Evolutionary conservation across 2,329 filamentous ascomycete species (phyloP).

Genomic region (Rhynchosporium graminicola): DNA sequence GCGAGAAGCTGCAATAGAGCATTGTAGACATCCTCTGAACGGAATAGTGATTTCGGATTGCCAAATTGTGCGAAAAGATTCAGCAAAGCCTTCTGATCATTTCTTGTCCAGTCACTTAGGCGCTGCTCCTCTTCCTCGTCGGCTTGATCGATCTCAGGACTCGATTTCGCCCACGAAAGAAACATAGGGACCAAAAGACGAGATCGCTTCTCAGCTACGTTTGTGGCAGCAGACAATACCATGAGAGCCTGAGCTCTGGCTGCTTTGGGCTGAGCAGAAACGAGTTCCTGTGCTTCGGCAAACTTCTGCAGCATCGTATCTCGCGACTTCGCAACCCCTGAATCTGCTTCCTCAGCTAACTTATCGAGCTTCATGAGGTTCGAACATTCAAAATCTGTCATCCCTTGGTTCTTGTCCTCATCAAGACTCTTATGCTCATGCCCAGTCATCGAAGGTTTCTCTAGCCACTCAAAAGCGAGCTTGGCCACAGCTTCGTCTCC

Average conservation of each 20-base stretch:
- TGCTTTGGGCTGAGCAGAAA: slow-evolving; percentile 52
- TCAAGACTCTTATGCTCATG: slow-evolving; percentile 46
- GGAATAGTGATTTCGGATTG: slow-evolving; percentile 84
- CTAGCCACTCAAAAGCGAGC: slow-evolving; percentile 78
- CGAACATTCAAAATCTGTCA: slow-evolving; percentile 83
- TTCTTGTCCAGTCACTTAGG: slow-evolving; percentile 64
- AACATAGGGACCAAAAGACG: slow-evolving; percentile 84
- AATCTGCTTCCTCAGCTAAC: slow-evolving; percentile 52
- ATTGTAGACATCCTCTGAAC: slow-evolving; percentile 71
- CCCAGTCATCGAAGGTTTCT: slow-evolving; percentile 57
- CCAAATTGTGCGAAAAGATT: slow-evolving; percentile 79
- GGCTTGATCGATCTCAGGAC: slow-evolving; percentile 39
- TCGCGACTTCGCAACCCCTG: slow-evolving; percentile 53
- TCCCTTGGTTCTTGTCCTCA: slow-evolving; percentile 43
- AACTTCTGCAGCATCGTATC: slow-evolving; percentile 65
- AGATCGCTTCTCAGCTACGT: slow-evolving; percentile 82
- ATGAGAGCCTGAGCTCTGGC: slow-evolving; percentile 78
- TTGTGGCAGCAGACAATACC: slow-evolving; percentile 71
- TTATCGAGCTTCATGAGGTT: slow-evolving; percentile 65
- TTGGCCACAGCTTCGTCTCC: slow-evolving; percentile 74
- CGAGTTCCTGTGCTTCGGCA: slow-evolving; percentile 59
- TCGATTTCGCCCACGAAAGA: slow-evolving; percentile 70
- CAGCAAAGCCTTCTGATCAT: slow-evolving; percentile 83
- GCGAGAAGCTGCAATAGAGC: slow-evolving; percentile 74
- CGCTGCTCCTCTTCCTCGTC: slow-evolving; percentile 34